Conservation (phyloP, 1,284 basidiomycete species). For the Moesziomyces parantarcticus region DNA sequence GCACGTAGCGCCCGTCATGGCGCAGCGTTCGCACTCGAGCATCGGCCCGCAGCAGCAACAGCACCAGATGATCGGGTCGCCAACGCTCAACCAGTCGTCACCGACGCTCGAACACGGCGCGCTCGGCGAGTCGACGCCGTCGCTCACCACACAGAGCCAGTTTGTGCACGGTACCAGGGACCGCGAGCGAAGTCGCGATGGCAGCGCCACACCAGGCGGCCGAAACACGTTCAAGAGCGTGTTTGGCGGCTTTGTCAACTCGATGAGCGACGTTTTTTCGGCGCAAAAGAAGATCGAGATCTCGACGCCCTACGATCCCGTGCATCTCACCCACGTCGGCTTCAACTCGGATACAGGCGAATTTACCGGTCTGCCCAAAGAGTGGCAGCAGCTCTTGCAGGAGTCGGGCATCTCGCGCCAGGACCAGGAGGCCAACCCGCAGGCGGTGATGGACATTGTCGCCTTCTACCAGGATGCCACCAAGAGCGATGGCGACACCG, state of each 20-base stretch:
- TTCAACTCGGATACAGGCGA: constrained; percentile 99
- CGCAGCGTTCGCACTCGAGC: constrained; percentile 47
- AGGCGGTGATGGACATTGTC: constrained; percentile 98
- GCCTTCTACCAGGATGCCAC: constrained; percentile 90
- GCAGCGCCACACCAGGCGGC: constrained; percentile 37
- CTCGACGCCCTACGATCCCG: constrained; percentile 97
- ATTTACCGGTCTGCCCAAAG: constrained; percentile 88
- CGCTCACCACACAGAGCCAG: constrained; percentile 46
- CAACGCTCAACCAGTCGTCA: constrained; percentile 38
- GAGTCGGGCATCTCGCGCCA: constrained; percentile 93
- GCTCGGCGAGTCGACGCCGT: constrained; percentile 9
- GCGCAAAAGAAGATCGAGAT: constrained; percentile 88
- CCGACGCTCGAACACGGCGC: constrained; percentile 29
- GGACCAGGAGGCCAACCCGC: constrained; percentile 97
- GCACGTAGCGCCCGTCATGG: constrained; percentile 36
- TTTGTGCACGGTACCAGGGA: constrained; percentile 39
- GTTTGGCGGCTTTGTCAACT: constrained; percentile 68
- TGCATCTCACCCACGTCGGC: constrained; percentile 98
- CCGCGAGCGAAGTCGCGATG: constrained; percentile 44
- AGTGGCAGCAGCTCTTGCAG: constrained; percentile 97
- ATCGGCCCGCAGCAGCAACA: constrained; percentile 48
- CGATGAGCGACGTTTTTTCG: constrained; percentile 77
- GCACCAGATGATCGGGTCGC: constrained; percentile 32
- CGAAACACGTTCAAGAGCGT: constrained; percentile 66
- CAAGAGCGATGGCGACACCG: constrained; percentile 62